Evolutionary conservation across 2,329 filamentous ascomycete species (phyloP).

Genomic region (Ophiostoma sp.): DNA sequence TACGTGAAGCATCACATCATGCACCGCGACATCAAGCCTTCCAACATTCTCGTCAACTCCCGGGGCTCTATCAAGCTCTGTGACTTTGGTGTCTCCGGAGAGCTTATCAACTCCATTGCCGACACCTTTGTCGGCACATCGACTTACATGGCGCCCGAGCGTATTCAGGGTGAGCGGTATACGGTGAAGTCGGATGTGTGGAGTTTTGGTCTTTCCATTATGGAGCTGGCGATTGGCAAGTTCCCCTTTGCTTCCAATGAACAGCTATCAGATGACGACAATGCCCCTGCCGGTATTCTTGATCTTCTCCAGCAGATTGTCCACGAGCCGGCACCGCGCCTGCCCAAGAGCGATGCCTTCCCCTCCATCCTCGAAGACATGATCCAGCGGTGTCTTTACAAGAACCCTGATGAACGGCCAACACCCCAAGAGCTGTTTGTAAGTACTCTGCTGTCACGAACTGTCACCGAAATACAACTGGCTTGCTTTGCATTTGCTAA

Average conservation of each 20-base stretch:
- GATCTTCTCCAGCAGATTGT: slow-evolving; percentile 97
- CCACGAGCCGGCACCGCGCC: slow-evolving; percentile 83
- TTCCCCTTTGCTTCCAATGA: slow-evolving; percentile 84
- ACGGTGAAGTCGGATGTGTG: slow-evolving; percentile 98
- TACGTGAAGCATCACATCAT: slow-evolving; percentile 96
- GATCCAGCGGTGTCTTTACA: slow-evolving; percentile 91
- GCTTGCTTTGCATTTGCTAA: not conserved
- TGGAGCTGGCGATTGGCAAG: slow-evolving; percentile 96
- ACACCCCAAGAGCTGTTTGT: slow-evolving; percentile 92
- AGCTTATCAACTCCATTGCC: slow-evolving; percentile 94
- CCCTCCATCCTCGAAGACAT: slow-evolving; percentile 92
- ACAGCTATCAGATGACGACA: slow-evolving; percentile 64
- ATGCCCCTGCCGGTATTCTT: slow-evolving; percentile 86
- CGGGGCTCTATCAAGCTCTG: slow-evolving; percentile 92
- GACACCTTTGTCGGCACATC: slow-evolving; percentile 98
- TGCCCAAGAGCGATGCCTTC: slow-evolving; percentile 97
- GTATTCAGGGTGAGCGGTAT: slow-evolving; percentile 94
- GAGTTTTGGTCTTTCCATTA: slow-evolving; percentile 92
- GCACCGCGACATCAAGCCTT: slow-evolving; percentile 98
- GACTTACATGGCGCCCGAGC: slow-evolving; percentile 98
- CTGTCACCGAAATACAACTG: not conserved
- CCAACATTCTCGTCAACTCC: slow-evolving; percentile 94
- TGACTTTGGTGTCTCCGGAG: slow-evolving; percentile 97
- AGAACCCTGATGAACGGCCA: slow-evolving; percentile 80
- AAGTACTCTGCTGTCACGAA: slow-evolving; percentile 36